Percentiles rank a stretch among this genome's conserved stretches.
phyloP scores from a whole-genome alignment of 129 eudicot species.

The Chrysanthemum seticuspe region DNA sequence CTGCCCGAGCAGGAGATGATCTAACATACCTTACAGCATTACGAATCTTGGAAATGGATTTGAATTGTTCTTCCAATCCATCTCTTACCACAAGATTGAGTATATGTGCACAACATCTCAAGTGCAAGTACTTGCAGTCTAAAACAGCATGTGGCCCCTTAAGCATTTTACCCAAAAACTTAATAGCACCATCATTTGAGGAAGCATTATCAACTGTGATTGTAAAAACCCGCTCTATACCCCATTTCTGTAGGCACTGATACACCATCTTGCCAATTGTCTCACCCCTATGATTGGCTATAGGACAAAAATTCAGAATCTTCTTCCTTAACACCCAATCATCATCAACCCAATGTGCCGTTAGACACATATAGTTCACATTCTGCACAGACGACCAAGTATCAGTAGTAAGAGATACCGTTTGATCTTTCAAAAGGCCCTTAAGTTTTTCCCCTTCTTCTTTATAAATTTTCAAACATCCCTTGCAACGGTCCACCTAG shows the following conservation, averaged over 20 bases:
- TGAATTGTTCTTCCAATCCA: neutral
- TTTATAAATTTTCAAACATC: neutral
- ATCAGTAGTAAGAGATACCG: neutral
- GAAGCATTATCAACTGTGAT: neutral
- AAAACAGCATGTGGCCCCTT: neutral
- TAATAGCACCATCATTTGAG: neutral
- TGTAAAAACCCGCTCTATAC: neutral
- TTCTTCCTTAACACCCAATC: neutral
- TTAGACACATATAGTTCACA: neutral
- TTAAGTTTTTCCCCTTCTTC: neutral
- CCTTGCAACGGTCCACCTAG: too few species aligned
- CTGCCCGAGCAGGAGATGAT: neutral
- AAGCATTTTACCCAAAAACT: neutral
- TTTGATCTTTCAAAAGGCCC: neutral
- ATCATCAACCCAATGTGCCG: neutral
- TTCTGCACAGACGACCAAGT: neutral
- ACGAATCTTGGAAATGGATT: neutral
- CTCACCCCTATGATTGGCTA: neutral
- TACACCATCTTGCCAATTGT: neutral
- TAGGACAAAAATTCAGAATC: neutral
- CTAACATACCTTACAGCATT: slow-evolving; percentile 3
- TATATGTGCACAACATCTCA: slow-evolving; percentile 12
- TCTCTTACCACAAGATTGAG: neutral
- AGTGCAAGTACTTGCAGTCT: neutral
- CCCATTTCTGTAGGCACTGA: neutral